Conservation (phyloP, 495 filamentous ascomycete genomes). For the Trichodelitschia bisporula region DNA sequence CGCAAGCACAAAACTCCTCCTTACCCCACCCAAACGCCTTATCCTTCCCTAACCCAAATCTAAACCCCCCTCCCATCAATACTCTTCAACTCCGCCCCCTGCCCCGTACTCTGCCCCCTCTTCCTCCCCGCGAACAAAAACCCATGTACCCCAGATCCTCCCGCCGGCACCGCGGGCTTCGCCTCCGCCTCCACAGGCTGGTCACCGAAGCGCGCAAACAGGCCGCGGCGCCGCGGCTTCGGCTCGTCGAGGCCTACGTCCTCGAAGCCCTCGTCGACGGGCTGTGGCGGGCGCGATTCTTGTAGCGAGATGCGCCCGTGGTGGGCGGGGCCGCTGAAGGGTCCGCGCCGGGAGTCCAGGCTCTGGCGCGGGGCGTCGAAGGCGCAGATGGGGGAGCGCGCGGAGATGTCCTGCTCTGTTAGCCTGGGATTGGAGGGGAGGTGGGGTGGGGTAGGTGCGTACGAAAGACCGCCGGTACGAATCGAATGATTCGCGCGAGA, state of each 20-base stretch:
- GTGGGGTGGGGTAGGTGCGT: slow-evolving; percentile 14
- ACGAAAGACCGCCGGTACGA: slow-evolving; percentile 94
- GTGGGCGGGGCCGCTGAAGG: slow-evolving; percentile 28
- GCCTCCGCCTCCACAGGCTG: slow-evolving; percentile 10
- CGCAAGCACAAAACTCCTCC: too few species aligned
- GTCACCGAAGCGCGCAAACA: slow-evolving; percentile 73
- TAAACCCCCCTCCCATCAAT: slow-evolving; percentile 1
- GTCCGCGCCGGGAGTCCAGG: slow-evolving; percentile 46
- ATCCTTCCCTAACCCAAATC: too few species aligned
- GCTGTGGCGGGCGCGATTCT: slow-evolving; percentile 26
- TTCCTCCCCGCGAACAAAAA: slow-evolving; percentile 11
- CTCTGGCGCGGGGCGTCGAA: slow-evolving; percentile 40
- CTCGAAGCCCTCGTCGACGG: slow-evolving; percentile 58
- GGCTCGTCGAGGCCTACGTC: slow-evolving; percentile 68
- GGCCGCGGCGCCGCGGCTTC: slow-evolving; percentile 24
- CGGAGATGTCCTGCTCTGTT: slow-evolving; percentile 62
- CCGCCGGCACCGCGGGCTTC: slow-evolving; percentile 2
- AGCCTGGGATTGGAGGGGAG: not conserved
- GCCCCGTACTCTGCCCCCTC: slow-evolving; percentile 11
- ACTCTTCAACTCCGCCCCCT: slow-evolving; percentile 10
- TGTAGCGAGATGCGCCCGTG: slow-evolving; percentile 21
- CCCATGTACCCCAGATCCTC: slow-evolving; percentile 2
- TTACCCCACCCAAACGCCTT: too few species aligned
- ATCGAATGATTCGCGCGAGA: slow-evolving; percentile 94
- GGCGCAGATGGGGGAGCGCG: slow-evolving; percentile 51